Percentiles rank a stretch among this genome's conserved stretches.
phyloP scores from a whole-genome alignment of 1,284 basidiomycete species.

The Polyporus tsugae region DNA sequence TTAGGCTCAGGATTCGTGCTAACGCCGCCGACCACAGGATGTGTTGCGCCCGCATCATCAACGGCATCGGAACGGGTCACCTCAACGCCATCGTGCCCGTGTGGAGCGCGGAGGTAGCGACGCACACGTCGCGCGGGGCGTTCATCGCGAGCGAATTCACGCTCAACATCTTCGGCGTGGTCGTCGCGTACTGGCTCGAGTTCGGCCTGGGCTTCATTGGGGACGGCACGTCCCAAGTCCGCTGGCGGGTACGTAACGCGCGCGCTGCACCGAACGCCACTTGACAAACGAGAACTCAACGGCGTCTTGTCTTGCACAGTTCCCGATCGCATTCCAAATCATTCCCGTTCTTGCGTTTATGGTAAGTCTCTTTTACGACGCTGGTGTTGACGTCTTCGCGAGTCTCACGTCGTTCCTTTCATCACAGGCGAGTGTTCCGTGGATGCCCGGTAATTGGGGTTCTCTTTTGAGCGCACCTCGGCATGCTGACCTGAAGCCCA shows the following conservation, averaged over 20 bases:
- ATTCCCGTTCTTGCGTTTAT: conserved; percentile 54
- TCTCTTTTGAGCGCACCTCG: not conserved
- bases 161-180: conserved; percentile 60
- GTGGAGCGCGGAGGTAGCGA: conserved; percentile 57
- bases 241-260: conserved; percentile 50
- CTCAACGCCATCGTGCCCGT: conserved; percentile 63
- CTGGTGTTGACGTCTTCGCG: not conserved
- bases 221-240: conserved; percentile 50
- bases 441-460: conserved; percentile 40
- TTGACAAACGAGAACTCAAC: conserved; percentile 1
- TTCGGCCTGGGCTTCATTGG: conserved; percentile 59
- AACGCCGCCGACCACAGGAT: conserved; percentile 45
- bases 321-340: conserved; percentile 59
- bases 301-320: conserved; percentile 41
- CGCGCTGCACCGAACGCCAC: not conserved
- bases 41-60: conserved; percentile 58
- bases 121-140: conserved; percentile 53
- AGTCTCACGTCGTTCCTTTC: conserved; percentile 11
- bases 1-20: not conserved
- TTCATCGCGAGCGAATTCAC: conserved; percentile 49
- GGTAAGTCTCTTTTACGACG: conserved; percentile 34
- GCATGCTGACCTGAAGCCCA: not conserved
- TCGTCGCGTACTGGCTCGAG: conserved; percentile 63
- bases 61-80: conserved; percentile 60
- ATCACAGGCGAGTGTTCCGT: conserved; percentile 34